Evolutionary conservation across 345 rosid genomes (phyloP).

Genomic region (Brassica rapa): DNA sequence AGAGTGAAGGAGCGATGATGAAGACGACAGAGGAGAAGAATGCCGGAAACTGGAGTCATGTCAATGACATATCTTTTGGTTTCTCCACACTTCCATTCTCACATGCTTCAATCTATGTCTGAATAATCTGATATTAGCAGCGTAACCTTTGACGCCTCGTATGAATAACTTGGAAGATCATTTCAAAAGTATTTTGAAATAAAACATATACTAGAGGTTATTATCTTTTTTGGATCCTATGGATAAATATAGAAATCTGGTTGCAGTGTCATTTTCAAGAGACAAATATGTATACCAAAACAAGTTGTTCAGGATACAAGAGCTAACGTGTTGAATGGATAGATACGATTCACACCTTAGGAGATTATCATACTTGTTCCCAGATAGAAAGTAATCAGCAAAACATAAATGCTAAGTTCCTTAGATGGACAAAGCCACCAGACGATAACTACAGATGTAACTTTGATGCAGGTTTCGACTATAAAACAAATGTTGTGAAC

Average conservation of each 20-base stretch:
- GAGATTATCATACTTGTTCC: neutral
- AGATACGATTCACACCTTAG: neutral
- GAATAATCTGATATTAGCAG: neutral
- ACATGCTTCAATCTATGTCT: constrained; percentile 34
- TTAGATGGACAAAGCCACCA: neutral
- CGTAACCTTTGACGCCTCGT: neutral
- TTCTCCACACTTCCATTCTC: constrained; percentile 40
- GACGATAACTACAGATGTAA: neutral
- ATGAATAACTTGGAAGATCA: neutral
- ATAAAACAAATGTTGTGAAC: neutral
- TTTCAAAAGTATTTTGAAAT: neutral
- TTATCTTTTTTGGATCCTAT: neutral
- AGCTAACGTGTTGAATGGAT: neutral
- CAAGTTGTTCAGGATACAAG: neutral
- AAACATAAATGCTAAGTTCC: neutral
- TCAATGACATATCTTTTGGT: constrained; percentile 1
- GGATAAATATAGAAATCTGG: neutral
- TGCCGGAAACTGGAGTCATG: constrained; percentile 10
- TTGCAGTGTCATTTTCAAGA: neutral
- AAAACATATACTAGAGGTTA: neutral
- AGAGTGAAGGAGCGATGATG: constrained; percentile 13
- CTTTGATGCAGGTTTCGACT: neutral
- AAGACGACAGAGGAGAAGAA: constrained; percentile 13
- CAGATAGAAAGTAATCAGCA: neutral
- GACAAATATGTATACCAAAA: neutral